phyloP scores from a whole-genome alignment of 2,329 filamentous ascomycete genomes.

The Colletotrichum falcatum region DNA sequence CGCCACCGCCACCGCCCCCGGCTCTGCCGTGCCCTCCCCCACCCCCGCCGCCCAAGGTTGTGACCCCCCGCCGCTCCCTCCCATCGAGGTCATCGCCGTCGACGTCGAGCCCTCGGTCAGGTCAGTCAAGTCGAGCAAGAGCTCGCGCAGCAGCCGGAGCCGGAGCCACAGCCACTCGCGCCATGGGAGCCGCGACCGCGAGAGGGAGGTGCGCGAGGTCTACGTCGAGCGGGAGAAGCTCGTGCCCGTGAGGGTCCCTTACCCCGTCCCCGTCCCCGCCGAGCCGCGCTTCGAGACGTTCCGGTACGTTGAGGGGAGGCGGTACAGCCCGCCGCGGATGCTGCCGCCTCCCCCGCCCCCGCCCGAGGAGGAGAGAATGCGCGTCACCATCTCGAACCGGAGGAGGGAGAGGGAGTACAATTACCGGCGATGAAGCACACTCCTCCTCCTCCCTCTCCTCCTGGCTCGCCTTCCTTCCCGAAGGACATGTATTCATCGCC shows the following conservation, averaged over 20 bases:
- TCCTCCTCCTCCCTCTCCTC: no score
- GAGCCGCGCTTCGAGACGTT: conserved; percentile 61
- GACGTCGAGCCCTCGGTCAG: conserved; percentile 45
- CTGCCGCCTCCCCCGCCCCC: conserved; percentile 48
- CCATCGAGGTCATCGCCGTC: conserved; percentile 46
- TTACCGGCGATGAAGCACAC: conserved; percentile 4
- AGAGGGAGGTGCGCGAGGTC: conserved; percentile 52
- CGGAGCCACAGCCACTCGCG: conserved; percentile 48
- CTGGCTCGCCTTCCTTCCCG: background rate
- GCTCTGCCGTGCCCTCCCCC: conserved; percentile 44
- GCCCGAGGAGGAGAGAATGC: conserved; percentile 49
- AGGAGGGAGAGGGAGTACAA: conserved; percentile 49
- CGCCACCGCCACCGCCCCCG: conserved; percentile 43
- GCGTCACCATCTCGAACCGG: conserved; percentile 51
- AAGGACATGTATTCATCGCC: background rate
- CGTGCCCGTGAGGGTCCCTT: conserved; percentile 56
- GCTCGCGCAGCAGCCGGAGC: conserved; percentile 45
- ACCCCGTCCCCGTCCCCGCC: conserved; percentile 52
- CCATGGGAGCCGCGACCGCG: conserved; percentile 41
- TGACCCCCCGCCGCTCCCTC: conserved; percentile 26
- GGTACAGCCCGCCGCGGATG: conserved; percentile 50
- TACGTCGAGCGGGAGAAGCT: conserved; percentile 65
- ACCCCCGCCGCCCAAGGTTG: conserved; percentile 43
- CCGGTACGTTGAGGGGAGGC: conserved; percentile 64
- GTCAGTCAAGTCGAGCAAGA: conserved; percentile 28